These are phyloP conservation scores for Mrakia hoshinonis DNA, from an alignment of 768 basidiomycete species.

Conservation along the genomic window DNA sequence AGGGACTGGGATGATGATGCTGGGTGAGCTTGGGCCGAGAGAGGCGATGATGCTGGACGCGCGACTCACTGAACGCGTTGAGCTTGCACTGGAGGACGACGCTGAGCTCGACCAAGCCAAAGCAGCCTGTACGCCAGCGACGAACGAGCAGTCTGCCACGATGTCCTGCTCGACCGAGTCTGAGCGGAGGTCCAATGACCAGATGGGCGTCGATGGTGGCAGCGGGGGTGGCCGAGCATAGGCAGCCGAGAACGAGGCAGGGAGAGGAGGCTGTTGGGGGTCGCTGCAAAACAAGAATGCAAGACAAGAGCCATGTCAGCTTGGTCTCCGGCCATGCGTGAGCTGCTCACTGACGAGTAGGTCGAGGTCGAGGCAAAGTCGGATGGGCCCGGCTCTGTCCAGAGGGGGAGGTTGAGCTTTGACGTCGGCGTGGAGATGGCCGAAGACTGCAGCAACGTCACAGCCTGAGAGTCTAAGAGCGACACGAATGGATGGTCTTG, in stretches of 20 bases:
- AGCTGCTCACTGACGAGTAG: background rate
- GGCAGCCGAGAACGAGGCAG: conserved; percentile 3
- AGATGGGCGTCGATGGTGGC: conserved; percentile 7
- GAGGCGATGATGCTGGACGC: background rate
- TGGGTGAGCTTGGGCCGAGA: background rate
- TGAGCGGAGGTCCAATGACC: background rate
- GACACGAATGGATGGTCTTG: too few species aligned
- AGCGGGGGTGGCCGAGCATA: background rate
- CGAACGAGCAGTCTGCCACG: conserved; percentile 19
- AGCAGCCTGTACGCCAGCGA: conserved; percentile 19
- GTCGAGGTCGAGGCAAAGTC: background rate
- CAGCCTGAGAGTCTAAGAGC: background rate
- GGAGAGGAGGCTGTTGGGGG: conserved; percentile 12
- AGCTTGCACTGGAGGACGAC: conserved; percentile 1
- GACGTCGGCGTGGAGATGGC: conserved; percentile 3
- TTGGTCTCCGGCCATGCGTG: background rate
- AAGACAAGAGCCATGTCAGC: background rate
- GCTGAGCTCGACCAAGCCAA: conserved; percentile 8
- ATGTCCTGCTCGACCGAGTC: conserved; percentile 13
- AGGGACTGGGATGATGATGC: background rate
- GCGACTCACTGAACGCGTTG: background rate
- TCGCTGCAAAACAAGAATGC: background rate
- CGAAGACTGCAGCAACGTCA: background rate
- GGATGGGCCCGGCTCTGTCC: conserved; percentile 3
- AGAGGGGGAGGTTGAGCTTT: conserved; percentile 12